Conservation (phyloP, 2,329 filamentous ascomycete genomes). For the Bimuria novae-zelandiae region DNA sequence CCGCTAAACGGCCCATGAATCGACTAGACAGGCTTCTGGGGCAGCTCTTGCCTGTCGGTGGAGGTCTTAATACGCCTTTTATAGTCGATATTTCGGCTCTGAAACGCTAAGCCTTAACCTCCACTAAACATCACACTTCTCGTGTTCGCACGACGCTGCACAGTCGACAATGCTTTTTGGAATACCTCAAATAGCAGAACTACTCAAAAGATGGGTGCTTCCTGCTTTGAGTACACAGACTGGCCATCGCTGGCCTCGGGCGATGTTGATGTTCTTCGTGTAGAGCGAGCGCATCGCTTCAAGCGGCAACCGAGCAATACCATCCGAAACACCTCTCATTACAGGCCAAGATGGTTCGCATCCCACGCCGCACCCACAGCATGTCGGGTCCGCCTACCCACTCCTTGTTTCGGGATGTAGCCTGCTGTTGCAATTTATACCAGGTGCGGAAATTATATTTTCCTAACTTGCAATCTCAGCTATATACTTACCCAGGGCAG, state of each 20-base stretch:
- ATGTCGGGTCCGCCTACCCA: slow-evolving; percentile 28
- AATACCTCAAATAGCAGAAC: slow-evolving; percentile 2
- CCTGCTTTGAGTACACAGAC: slow-evolving; percentile 12
- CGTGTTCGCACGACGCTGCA: slow-evolving; percentile 5
- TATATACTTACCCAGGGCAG: slow-evolving; percentile 19
- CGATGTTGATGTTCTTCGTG: slow-evolving; percentile 10
- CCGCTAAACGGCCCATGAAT: slow-evolving; percentile 15
- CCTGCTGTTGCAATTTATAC: slow-evolving; percentile 32
- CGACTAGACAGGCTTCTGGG: slow-evolving; percentile 24
- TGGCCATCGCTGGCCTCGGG: slow-evolving; percentile 14
- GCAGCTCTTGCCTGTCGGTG: slow-evolving; percentile 16
- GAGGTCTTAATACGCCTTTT: slow-evolving; percentile 27
- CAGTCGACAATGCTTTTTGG: not conserved
- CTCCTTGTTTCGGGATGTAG: slow-evolving; percentile 28
- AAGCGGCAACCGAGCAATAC: slow-evolving; percentile 14
- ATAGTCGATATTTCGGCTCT: slow-evolving; percentile 35
- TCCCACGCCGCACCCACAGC: slow-evolving; percentile 28
- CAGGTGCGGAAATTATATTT: slow-evolving; percentile 27
- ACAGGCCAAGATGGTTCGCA: slow-evolving; percentile 26
- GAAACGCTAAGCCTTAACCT: slow-evolving; percentile 40
- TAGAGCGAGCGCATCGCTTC: slow-evolving; percentile 18
- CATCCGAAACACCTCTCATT: slow-evolving; percentile 9
- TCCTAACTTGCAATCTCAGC: slow-evolving; percentile 23
- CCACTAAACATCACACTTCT: slow-evolving; percentile 20
- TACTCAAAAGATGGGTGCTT: not conserved